phyloP scores from a whole-genome alignment of 2,329 filamentous ascomycete species.

The Didymella pinodella region DNA sequence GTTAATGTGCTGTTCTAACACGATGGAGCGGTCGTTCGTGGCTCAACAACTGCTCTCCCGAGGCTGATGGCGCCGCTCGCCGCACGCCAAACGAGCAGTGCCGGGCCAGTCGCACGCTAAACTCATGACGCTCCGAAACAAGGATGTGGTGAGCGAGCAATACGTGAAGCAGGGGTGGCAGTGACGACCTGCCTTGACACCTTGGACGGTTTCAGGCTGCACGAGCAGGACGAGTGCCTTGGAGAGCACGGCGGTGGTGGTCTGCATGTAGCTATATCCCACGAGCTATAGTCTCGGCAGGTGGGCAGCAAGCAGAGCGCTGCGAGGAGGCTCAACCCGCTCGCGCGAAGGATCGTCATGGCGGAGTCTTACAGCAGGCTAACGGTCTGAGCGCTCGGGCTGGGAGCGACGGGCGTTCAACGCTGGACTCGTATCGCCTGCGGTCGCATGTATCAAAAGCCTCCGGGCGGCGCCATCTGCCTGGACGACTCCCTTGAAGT shows the following conservation, averaged over 20 bases:
- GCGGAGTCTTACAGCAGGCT: constrained; percentile 10
- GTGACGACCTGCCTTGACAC: constrained; percentile 12
- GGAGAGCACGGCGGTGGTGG: background rate
- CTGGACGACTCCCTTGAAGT: constrained; percentile 9
- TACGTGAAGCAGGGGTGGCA: constrained; percentile 3
- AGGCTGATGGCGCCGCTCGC: constrained; percentile 2
- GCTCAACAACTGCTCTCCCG: constrained; percentile 13
- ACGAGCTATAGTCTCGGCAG: background rate
- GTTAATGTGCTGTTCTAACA: background rate
- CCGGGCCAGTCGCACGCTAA: constrained; percentile 14
- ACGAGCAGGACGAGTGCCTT: background rate
- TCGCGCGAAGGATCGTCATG: constrained; percentile 17
- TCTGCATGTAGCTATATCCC: background rate
- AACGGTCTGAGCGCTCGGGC: constrained; percentile 16
- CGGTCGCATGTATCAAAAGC: constrained; percentile 20
- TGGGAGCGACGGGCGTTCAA: constrained; percentile 19
- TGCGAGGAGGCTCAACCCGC: constrained; percentile 17
- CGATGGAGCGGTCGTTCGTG: constrained; percentile 10
- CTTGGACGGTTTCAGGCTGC: constrained; percentile 10
- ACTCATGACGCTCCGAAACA: constrained; percentile 29
- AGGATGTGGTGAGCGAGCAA: constrained; percentile 12
- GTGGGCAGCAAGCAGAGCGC: background rate
- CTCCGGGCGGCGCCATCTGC: constrained; percentile 10
- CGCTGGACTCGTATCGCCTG: constrained; percentile 20
- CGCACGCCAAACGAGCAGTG: constrained; percentile 12